Evolutionary conservation across 176 grass and related monocot genomes (phyloP), one percentile per base, ranked within the genome.

Genomic region (Themeda triandra): DNA sequence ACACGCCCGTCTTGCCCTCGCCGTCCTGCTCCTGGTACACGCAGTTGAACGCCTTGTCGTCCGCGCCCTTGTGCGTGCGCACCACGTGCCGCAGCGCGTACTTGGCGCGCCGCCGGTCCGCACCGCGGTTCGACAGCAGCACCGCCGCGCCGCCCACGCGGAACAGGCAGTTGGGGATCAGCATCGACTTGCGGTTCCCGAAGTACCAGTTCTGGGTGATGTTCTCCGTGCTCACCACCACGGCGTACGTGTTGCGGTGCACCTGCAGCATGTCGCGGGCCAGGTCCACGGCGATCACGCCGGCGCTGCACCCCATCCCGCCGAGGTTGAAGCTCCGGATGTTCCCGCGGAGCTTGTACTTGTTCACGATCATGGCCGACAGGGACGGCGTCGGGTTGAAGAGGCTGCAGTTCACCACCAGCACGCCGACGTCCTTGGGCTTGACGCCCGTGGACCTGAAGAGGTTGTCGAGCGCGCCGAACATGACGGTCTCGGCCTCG

Each of bases 171-270:
- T 94, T 97, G 36, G 95, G 88, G 23, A 97, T 92, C 29, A 97
- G 84, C 95, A 97, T 97, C 23, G 95, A 87, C 84, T 97, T 97
- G 74, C 80, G 92, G 81, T 92, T 92, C 10, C 95, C 95, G 28
- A 91, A 94, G 80, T 97, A 97, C 92, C 92, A 94, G 75, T 97
- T 97, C 81, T 92, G 92, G 19, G 95, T 97, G 86, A 97, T 94
- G 92, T 94, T 97, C 86, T 97, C 96, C 77, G 83, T 98, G 88
- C 90, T 95, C 36, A 98, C 91, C 48, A 98, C 91, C 21, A 95
- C 83, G 45, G 93, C 96, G 85, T 98, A 92, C 44, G 91, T 76
- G 80, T 68, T 81, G 73, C 83, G 67, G 79, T 98, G 87, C 77
- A 90, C 93, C 89, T 93, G 93, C 5, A 98, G 89, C 83, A 95